Base-by-base conservation (phyloP, 139 green algal genomes). In the Haematococcus sp. region DNA sequence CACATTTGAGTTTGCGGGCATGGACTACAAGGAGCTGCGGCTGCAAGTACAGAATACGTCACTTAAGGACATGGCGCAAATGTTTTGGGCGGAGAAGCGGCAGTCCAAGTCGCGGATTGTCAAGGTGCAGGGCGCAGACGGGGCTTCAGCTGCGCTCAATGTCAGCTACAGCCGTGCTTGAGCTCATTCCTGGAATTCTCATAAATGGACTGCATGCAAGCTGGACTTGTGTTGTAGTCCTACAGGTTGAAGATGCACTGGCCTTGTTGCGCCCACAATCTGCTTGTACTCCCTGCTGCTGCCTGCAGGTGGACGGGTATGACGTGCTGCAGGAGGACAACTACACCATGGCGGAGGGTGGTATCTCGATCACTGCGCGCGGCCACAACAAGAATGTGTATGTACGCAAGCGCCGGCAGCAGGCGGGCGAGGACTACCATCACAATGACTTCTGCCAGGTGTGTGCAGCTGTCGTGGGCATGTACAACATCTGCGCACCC, bases 321-420 rank as follows among this genome's bases (percentile, higher is more conserved):
- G 43, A 71, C 1, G 83, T 92, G 79, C 83, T 90, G 4, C n/a
- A 34, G 13, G 58, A 77, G 3, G 90, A 92, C 77, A 87, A 85
- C 78, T 92, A 92, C 77, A 61, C 35, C 66, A 79, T 89, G 60
- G 28, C 76, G 55, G 74, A 71, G n/a, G 11, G 72, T n/a, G 30
- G 40, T 20, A 28, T 61, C 22, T 61, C 22, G 19, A 20, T 25
- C 40, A 49, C 40, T 11, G 40, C 40, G 40, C 40, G 40, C 40
- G 40, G 40, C 40, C 40, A 49, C 40, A 49, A 49, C 40, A 49
- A 49, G 40, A 49, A 49, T 49, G 40, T 49, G 40, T 43, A 65
- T 28, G 61, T 30, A 2, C 31, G 43, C 13, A 30, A 28, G 44
- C 66, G 66, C 23, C 46, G 70, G 15, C 83, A 91, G 74, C 68